phyloP scores from a whole-genome alignment of 768 basidiomycete genomes.

The Russula emetica region DNA sequence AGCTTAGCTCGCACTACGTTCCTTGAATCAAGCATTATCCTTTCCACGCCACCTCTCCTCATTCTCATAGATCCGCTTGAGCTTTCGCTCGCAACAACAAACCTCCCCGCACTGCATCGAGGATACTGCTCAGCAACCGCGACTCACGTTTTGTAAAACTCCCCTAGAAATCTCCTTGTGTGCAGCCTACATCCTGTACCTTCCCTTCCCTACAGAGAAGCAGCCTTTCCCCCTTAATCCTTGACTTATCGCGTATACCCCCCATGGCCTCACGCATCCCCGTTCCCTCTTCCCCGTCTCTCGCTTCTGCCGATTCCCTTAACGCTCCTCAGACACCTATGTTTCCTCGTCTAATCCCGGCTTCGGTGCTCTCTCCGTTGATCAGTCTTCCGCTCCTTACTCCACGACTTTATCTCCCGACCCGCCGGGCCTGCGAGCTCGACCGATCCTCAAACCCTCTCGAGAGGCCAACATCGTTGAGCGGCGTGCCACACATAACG shows the following conservation, averaged over 20 bases:
- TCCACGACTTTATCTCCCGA: constrained; percentile 18
- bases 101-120: constrained; percentile 43
- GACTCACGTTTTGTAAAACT: constrained; percentile 35
- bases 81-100: constrained; percentile 19
- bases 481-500: constrained; percentile 93
- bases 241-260: constrained; percentile 26
- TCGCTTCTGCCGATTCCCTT: constrained; percentile 42
- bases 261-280: constrained; percentile 42
- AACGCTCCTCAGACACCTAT: constrained; percentile 48
- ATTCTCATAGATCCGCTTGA: constrained; percentile 18
- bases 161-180: constrained; percentile 17
- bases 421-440: constrained; percentile 24
- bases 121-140: constrained; percentile 50
- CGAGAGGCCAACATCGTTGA: constrained; percentile 95
- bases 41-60: constrained; percentile 18
- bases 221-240: not conserved
- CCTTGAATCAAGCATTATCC: constrained; percentile 31
- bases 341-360: constrained; percentile 38
- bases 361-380: constrained; percentile 36
- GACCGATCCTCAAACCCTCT: constrained; percentile 53
- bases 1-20: constrained; percentile 30
- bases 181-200: constrained; percentile 26
- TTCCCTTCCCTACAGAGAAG: constrained; percentile 21
- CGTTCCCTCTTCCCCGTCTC: constrained; percentile 40
- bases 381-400: constrained; percentile 29